Conservation (phyloP, 139 green algal species). For the Chlorella vulgaris region DNA sequence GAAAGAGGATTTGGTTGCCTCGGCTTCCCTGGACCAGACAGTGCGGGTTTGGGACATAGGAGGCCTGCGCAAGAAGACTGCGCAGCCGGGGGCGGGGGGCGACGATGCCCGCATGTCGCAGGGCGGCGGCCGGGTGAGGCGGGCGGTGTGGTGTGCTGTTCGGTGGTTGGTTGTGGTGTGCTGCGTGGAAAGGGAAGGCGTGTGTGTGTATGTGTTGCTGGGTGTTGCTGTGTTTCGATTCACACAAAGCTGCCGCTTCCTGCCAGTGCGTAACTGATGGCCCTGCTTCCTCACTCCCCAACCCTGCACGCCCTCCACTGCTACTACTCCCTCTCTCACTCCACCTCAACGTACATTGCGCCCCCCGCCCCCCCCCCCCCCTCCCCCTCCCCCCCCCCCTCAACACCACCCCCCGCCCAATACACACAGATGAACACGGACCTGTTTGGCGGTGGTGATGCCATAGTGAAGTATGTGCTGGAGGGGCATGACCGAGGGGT, state of each 20-base stretch:
- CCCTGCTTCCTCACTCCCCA: neutral
- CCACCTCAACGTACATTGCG: too few relatives aligned
- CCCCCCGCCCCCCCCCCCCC: too few relatives aligned
- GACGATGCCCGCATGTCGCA: slow-evolving; percentile 81
- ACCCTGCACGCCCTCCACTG: too few relatives aligned
- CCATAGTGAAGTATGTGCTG: slow-evolving; percentile 99
- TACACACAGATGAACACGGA: slow-evolving; percentile 93
- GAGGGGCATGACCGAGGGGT: slow-evolving; percentile 99
- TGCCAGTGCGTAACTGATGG: neutral
- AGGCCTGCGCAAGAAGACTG: slow-evolving; percentile 95
- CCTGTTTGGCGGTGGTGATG: slow-evolving; percentile 97
- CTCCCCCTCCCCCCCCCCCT: neutral
- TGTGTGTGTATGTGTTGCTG: too few relatives aligned
- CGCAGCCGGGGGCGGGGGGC: slow-evolving; percentile 66
- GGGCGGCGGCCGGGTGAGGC: slow-evolving; percentile 17
- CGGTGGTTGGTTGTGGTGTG: too few relatives aligned
- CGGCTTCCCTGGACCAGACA: slow-evolving; percentile 62
- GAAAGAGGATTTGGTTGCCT: slow-evolving; percentile 89
- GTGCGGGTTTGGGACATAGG: slow-evolving; percentile 99
- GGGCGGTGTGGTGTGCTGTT: neutral
- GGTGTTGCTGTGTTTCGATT: too few relatives aligned
- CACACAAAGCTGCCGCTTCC: too few relatives aligned
- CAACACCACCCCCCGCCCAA: too few relatives aligned
- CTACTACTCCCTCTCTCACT: too few relatives aligned
- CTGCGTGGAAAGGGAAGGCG: too few relatives aligned